Evolutionary conservation across 1,139 yeast species (phyloP), one percentile per base, ranked within the genome.

Genomic region (Pichia sp.): DNA sequence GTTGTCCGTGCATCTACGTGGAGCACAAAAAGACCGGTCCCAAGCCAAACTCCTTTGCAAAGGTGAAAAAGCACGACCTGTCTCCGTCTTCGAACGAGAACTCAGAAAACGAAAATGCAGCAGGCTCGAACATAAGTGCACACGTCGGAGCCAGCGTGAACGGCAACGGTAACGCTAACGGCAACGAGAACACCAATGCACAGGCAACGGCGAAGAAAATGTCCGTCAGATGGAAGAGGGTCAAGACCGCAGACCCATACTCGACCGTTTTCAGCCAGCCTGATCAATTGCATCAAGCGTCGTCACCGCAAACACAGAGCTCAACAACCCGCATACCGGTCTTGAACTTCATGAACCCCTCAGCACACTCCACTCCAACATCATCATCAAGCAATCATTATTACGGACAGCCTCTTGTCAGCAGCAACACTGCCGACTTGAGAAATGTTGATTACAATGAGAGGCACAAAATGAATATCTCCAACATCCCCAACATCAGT

Each of bases 11-110:
- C 48, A 53, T 61, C 2, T 67, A 67, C 49, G 46, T 64, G 1
- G 55, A 60, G 12, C 70, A 62, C 49, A 61, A 55, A 48, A 67
- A 67, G 52, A 67, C 69, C 7, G 71, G 71, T 0, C 70, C 70
- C 4, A 67, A 67, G 50, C 63, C 66, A n/a, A 31, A 29, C 34
- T 33, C 27, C 8, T 34, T 20, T 31, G 9, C 8, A 4, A 20
- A 12, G n/a, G 16, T 16, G 14, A 38, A 42, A 20, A 48, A 48
- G 31, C 12, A 14, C 12, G 38, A 9, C 17, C 27, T 27, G 16
- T 42, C 27, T n/a, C 17, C 45, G 16, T 17, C 27, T n/a, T 14
- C 27, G 7, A 49, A 41, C 24, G 31, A 42, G 30, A 17, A 12
- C n/a, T 36, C 40, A 36, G 40, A 36, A 14, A 10, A 14, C 16